Base-by-base conservation (phyloP, 2,329 filamentous ascomycete species). In the Arthrobotrys pseudoclavata region DNA sequence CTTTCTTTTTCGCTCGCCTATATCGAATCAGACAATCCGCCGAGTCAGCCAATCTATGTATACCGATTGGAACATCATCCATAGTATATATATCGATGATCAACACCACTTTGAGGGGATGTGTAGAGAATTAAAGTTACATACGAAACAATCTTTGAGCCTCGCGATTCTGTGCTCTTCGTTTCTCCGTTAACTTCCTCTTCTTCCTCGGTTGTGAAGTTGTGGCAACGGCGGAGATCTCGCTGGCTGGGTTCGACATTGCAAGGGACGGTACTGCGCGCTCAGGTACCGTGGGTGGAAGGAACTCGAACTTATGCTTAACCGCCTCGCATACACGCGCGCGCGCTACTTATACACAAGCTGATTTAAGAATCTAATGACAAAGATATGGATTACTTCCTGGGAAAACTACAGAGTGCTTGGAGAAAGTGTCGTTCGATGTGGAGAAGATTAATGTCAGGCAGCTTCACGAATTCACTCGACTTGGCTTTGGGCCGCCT, bases 101-200 rank as follows among this genome's bases (percentile, higher is more conserved):
- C 13, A 15, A 42, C 37, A 42, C 37, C 13, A 15, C 4, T 42
- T n/a, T 5, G 13, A 5, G 37, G n/a, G 37, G 5, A 15, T 45
- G 6, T 18, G 18, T 2, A 7, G 6, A 50, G n/a, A n/a, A n/a
- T n/a, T n/a, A 24, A 24, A 13, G 6, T 2, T 24, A 68, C 74
- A 29, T 71, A 77, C 74, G 74, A 42, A 71, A 77, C 2, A 77
- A 34, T 55, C 74, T 71, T 15, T 77, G 74, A 2, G 74, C 74
- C 18, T 77, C 74, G 20, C 74, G 63, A 31, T 77, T 77, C 53
- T 77, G 74, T 4, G 74, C 74, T 26, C 74, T 67, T 45, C 74
- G 47, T 50, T 68, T 70, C 50, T 77, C 74, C n/a, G 74, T 77
- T 13, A 76, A 24, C 12, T 53, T 76, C n/a, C 72, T 62, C 4